These are phyloP conservation scores for Arbutus unedo DNA, from an alignment of 148 eudicot species.

Conservation along the genomic window DNA sequence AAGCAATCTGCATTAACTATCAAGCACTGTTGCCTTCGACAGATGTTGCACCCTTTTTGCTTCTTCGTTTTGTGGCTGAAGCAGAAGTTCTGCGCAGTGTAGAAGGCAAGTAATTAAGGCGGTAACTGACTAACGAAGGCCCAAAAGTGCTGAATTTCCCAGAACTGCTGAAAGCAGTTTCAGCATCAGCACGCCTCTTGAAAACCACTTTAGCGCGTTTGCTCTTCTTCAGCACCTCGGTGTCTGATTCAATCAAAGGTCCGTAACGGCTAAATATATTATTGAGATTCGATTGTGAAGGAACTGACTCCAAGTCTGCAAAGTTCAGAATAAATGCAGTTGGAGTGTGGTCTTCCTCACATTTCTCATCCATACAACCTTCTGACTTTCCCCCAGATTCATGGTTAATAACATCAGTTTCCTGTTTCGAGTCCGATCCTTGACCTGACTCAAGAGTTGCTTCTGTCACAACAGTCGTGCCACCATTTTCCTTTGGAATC, in stretches of 20 bases:
- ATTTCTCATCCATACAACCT: not conserved
- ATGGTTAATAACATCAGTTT: slow-evolving; percentile 10
- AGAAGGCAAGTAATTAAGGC: slow-evolving; percentile 43
- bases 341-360: slow-evolving; percentile 37
- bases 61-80: slow-evolving; percentile 32
- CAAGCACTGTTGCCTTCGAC: slow-evolving; percentile 28
- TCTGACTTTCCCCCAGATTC: slow-evolving; percentile 20
- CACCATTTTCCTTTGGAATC: slow-evolving; percentile 14
- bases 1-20: slow-evolving; percentile 11
- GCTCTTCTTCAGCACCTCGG: slow-evolving; percentile 52
- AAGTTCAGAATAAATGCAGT: slow-evolving; percentile 64
- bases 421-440: slow-evolving; percentile 12
- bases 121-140: slow-evolving; percentile 60
- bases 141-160: slow-evolving; percentile 72
- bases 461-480: slow-evolving; percentile 4
- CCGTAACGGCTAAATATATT: slow-evolving; percentile 61
- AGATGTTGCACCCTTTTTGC: slow-evolving; percentile 28
- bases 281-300: slow-evolving; percentile 46
- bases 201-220: slow-evolving; percentile 66
- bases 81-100: slow-evolving; percentile 29
- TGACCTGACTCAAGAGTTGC: not conserved
- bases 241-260: slow-evolving; percentile 49
- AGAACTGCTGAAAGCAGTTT: slow-evolving; percentile 70
- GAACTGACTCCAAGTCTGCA: slow-evolving; percentile 55
- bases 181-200: slow-evolving; percentile 64